These are phyloP conservation scores for Tolypocladium capitatum DNA, from an alignment of 2,329 filamentous ascomycete genomes.

Conservation along the genomic window DNA sequence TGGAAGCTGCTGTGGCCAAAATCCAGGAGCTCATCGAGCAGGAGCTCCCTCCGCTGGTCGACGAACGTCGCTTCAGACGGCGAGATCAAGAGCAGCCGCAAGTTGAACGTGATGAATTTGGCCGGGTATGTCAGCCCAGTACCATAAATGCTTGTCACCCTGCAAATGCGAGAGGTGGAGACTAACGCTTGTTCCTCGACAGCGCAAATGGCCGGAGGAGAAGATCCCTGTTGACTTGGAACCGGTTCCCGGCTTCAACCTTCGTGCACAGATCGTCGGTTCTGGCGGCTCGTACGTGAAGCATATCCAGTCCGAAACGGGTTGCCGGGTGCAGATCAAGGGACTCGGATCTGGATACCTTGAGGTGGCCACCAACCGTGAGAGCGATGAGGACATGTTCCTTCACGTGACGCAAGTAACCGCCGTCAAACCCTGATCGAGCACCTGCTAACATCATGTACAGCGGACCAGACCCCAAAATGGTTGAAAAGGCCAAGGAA, in stretches of 20 bases:
- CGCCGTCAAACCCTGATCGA: background rate
- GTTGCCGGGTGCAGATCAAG: conserved; percentile 96
- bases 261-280: conserved; percentile 91
- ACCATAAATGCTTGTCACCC: background rate
- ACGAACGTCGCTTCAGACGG: conserved; percentile 82
- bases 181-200: conserved; percentile 2
- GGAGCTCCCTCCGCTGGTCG: conserved; percentile 87
- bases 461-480: conserved; percentile 74
- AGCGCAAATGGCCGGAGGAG: conserved; percentile 99
- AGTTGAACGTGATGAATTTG: conserved; percentile 81
- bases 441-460: conserved; percentile 1
- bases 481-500: conserved; percentile 77
- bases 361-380: conserved; percentile 72
- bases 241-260: conserved; percentile 84
- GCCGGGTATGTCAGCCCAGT: conserved; percentile 47
- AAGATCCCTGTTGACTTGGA: conserved; percentile 85
- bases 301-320: conserved; percentile 90
- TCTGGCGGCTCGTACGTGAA: conserved; percentile 93
- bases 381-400: conserved; percentile 95
- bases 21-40: conserved; percentile 95
- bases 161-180: background rate
- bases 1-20: conserved; percentile 74
- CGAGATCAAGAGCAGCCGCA: conserved; percentile 58
- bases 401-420: conserved; percentile 76
- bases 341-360: conserved; percentile 90